A percentile compares a stretch with the other conserved stretches of the same genome.
phyloP scores from a whole-genome alignment of 208 protist species.

The Hexamita inflata region DNA sequence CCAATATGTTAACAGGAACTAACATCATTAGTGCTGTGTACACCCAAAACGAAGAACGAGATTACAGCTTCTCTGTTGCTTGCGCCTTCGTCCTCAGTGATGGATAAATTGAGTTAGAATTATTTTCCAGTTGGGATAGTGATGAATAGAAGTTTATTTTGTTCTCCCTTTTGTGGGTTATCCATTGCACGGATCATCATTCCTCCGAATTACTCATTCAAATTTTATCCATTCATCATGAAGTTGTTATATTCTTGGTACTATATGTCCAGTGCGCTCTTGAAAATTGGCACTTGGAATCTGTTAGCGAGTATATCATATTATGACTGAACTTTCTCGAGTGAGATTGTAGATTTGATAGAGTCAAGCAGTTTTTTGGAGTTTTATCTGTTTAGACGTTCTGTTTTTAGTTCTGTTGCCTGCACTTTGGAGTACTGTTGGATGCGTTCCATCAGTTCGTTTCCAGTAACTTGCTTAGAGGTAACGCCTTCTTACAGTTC shows the following conservation, averaged over 20 bases:
- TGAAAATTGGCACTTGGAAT: background rate
- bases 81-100: background rate
- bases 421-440: background rate
- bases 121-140: background rate
- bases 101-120: background rate
- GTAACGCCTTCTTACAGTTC: background rate
- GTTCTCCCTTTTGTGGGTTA: background rate
- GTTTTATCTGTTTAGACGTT: background rate
- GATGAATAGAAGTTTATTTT: background rate
- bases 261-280: background rate
- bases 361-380: background rate
- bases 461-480: background rate
- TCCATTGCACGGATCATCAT: background rate
- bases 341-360: background rate
- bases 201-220: background rate
- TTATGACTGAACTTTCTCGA: background rate
- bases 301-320: background rate
- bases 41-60: background rate
- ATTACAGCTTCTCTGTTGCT: background rate
- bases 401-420: no score
- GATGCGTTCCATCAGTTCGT: background rate
- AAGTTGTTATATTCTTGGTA: background rate
- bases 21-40: background rate
- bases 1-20: no score
- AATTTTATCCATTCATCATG: background rate